Conservation (phyloP, 2,329 filamentous ascomycete species). For the Fusarium sp. region DNA sequence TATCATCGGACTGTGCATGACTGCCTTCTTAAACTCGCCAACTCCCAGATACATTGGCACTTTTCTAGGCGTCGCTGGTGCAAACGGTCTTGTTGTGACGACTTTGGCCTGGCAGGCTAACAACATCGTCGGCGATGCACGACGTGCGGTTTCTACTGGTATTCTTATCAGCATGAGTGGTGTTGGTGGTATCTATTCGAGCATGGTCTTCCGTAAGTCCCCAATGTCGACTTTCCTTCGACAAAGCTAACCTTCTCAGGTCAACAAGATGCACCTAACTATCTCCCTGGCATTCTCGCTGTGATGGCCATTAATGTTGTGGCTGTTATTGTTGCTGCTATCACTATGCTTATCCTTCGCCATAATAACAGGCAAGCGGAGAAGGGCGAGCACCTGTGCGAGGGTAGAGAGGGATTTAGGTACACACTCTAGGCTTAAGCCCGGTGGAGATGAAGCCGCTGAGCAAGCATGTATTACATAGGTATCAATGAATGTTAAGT, state of each 20-base stretch:
- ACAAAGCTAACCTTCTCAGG: background rate
- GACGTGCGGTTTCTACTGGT: conserved; percentile 28
- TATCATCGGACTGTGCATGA: conserved; percentile 29
- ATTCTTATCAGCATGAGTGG: conserved; percentile 33
- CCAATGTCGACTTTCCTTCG: fast-evolving
- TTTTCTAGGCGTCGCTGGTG: conserved; percentile 23
- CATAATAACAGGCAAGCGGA: conserved; percentile 3
- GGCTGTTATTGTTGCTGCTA: conserved; percentile 3
- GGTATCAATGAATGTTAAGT: background rate
- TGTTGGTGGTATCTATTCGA: conserved; percentile 28
- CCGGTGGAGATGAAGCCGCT: fast-evolving
- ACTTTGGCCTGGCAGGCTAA: conserved; percentile 30
- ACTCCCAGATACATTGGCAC: conserved; percentile 31
- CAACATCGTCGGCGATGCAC: conserved; percentile 26
- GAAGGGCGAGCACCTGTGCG: background rate
- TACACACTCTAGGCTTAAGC: background rate
- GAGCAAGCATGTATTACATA: fast-evolving
- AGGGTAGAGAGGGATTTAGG: conserved; percentile 16
- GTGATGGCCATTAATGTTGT: conserved; percentile 29
- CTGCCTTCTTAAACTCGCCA: conserved; percentile 6
- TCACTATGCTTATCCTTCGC: conserved; percentile 25
- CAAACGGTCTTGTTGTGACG: conserved; percentile 20
- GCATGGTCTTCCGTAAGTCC: conserved; percentile 37
- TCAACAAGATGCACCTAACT: conserved; percentile 32
- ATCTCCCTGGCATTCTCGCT: conserved; percentile 19